Evolutionary conservation across 2,329 filamentous ascomycete species (phyloP), one percentile per base, ranked within the genome.

Genomic region (Colletotrichum sp.): DNA sequence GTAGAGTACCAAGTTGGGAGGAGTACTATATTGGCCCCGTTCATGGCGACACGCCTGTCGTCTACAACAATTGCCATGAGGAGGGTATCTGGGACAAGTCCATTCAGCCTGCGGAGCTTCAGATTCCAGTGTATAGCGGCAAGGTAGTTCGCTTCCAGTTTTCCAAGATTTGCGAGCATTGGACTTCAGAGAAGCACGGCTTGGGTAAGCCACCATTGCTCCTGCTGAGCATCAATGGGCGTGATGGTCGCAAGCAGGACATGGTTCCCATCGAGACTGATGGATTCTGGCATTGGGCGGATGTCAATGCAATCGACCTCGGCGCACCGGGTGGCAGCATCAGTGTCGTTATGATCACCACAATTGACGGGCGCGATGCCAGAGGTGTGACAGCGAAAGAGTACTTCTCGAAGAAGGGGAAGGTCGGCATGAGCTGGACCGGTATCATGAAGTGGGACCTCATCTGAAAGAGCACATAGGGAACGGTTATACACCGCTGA

Each of bases 251-350:
- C 9, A 91, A 93, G 67, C 90, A 93, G 12, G 92, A 96, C 58
- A 89, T 91, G 71, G 85, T 96, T 2, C 91, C 94, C 0, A 91
- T 98, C 71, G 90, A 94, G 66, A 94, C 91, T n/a, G 94, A 96
- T 75, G 94, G 94, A 16, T 94, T 90, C 81, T 92, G 93, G 85
- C 98, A 94, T 91, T 98, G 95, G 92, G 85, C 92, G 3, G 96
- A 98, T 84, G 90, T 98, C 6, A 87, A 89, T 30, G 89, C 92
- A 1, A 84, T 87, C 36, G 90, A 93, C 73, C 85, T 98, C 24
- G 95, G 95, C 1, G 87, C 87, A 0, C 90, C 92, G 0, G 95
- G 95, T 0, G 92, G 96, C 84, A 91, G 89, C 69, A 86, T 96
- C 8, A 89, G 89, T 78, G 84, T 97, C 34, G 90, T 90, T 73